Conservation (phyloP, 495 filamentous ascomycete genomes). For the Penicillium desertorum region DNA sequence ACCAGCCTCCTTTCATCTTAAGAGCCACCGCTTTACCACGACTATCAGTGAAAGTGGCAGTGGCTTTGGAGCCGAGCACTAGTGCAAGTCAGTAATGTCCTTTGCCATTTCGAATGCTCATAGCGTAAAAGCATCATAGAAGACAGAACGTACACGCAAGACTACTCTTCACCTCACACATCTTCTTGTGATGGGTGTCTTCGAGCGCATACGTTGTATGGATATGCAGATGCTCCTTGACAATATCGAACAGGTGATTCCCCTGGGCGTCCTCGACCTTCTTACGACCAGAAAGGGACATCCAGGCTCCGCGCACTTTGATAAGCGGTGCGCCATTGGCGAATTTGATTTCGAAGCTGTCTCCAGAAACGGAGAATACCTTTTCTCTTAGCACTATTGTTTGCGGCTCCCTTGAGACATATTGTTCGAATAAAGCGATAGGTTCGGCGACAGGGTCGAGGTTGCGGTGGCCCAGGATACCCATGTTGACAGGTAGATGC, state of each 20-base stretch:
- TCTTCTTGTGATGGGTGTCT: conserved; percentile 37
- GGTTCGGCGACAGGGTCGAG: conserved; percentile 23
- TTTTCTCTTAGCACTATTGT: conserved; percentile 56
- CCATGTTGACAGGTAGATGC: conserved; percentile 15
- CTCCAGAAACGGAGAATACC: conserved; percentile 52
- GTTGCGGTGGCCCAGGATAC: conserved; percentile 19
- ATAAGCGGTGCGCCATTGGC: conserved; percentile 47
- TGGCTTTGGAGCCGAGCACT: conserved; percentile 36
- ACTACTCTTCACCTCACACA: conserved; percentile 53
- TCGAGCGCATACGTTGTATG: conserved; percentile 50
- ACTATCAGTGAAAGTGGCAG: conserved; percentile 28
- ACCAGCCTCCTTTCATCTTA: conserved; percentile 33
- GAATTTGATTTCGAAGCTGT: conserved; percentile 56
- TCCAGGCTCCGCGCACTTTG: conserved; percentile 51
- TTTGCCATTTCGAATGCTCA: no score
- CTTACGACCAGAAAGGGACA: conserved; percentile 45
- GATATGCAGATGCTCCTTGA: conserved; percentile 50
- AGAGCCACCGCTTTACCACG: conserved; percentile 19
- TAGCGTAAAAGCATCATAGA: not conserved
- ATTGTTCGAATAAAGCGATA: conserved; percentile 51
- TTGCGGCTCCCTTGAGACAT: conserved; percentile 46
- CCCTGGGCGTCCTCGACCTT: conserved; percentile 45
- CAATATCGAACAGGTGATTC: conserved; percentile 52
- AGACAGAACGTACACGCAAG: conserved; percentile 43
- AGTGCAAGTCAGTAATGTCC: conserved; percentile 11